Evolutionary conservation across 2,329 filamentous ascomycete species (phyloP).

Genomic region (Talaromyces islandicus): DNA sequence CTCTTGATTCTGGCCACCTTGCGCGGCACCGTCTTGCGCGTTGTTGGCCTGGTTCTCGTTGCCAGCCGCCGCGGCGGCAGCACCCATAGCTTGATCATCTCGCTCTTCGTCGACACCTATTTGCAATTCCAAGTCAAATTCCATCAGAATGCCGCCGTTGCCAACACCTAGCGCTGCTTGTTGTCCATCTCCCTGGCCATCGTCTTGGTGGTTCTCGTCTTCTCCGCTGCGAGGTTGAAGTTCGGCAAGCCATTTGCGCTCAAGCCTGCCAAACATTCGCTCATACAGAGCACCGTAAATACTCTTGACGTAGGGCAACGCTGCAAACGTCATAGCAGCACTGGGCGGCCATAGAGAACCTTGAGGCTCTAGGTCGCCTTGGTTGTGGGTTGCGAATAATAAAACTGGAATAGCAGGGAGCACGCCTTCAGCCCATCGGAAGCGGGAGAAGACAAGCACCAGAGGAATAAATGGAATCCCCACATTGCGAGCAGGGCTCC

Average conservation of each 20-base stretch:
- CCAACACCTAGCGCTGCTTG: slow-evolving; percentile 17
- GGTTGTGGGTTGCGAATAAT: slow-evolving; percentile 45
- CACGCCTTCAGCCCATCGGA: slow-evolving; percentile 57
- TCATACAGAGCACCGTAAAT: slow-evolving; percentile 60
- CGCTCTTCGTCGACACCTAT: slow-evolving; percentile 39
- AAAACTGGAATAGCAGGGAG: slow-evolving; percentile 58
- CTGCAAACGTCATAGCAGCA: slow-evolving; percentile 59
- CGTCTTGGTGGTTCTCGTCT: slow-evolving; percentile 29
- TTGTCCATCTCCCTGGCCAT: slow-evolving; percentile 27
- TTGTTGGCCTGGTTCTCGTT: slow-evolving; percentile 3
- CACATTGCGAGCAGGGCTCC: slow-evolving; percentile 48
- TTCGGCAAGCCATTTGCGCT: slow-evolving; percentile 57
- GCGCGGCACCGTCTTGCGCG: not conserved
- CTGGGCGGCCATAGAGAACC: slow-evolving; percentile 60
- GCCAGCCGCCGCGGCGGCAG: slow-evolving; percentile 20
- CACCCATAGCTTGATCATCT: slow-evolving; percentile 32
- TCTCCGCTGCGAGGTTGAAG: slow-evolving; percentile 48
- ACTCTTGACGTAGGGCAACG: slow-evolving; percentile 59
- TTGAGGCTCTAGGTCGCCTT: slow-evolving; percentile 39
- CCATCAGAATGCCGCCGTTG: slow-evolving; percentile 41
- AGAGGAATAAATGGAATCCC: slow-evolving; percentile 64
- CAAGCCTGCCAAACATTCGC: slow-evolving; percentile 50
- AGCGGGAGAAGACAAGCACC: slow-evolving; percentile 61
- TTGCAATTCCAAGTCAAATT: slow-evolving; percentile 47
- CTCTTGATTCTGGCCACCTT: slow-evolving; percentile 15